Evolutionary conservation across 768 basidiomycete genomes (phyloP).

Genomic region (Trametes cubensis): DNA sequence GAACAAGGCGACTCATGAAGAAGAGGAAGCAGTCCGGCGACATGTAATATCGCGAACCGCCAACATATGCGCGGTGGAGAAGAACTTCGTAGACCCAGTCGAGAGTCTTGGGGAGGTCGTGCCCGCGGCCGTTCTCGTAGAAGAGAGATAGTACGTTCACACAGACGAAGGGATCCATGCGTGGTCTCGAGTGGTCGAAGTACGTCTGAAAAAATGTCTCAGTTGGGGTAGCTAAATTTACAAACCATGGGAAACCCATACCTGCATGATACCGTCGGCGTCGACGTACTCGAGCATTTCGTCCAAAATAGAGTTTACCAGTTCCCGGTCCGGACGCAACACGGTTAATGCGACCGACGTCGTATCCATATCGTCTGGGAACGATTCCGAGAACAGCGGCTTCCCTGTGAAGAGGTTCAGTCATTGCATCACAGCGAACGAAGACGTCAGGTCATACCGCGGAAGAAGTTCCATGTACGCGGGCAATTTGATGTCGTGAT

Average conservation of each 20-base stretch:
- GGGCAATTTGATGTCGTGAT: conserved; percentile 39
- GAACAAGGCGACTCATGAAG: conserved; percentile 51
- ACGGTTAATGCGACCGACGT: conserved; percentile 57
- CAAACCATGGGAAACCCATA: conserved; percentile 1
- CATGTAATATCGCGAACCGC: conserved; percentile 58
- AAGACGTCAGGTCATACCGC: conserved; percentile 33
- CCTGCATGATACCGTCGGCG: conserved; percentile 49
- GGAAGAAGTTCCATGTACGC: conserved; percentile 60
- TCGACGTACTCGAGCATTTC: conserved; percentile 57
- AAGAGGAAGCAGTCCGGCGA: conserved; percentile 56
- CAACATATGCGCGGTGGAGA: conserved; percentile 53
- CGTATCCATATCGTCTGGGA: conserved; percentile 60
- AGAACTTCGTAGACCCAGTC: conserved; percentile 55
- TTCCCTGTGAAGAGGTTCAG: conserved; percentile 8
- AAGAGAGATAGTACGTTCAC: conserved; percentile 54
- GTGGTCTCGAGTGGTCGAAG: conserved; percentile 52
- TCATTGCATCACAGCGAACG: background rate
- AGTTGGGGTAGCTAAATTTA: background rate
- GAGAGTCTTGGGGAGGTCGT: conserved; percentile 46
- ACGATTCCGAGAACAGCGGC: conserved; percentile 31
- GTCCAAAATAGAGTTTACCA: conserved; percentile 51
- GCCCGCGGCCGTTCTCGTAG: conserved; percentile 50
- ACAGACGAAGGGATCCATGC: conserved; percentile 57
- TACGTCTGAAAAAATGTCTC: conserved; percentile 44
- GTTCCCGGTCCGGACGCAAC: conserved; percentile 34